Base-by-base conservation (phyloP, 805 yeast species). In the Myxozyma melibiosi region DNA sequence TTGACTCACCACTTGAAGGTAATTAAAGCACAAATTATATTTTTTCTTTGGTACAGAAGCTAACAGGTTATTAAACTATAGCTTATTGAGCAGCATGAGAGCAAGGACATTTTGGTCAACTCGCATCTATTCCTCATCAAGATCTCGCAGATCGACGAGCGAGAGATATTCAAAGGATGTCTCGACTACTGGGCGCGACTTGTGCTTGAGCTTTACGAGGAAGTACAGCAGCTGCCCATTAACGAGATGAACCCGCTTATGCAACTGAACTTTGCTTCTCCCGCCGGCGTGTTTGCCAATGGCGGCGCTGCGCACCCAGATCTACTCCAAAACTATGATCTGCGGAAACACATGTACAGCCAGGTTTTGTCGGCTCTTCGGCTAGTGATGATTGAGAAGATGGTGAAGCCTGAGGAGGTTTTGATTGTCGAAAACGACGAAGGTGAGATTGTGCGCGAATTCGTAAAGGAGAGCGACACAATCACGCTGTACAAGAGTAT, bases 391-490 rank as follows among this genome's bases (percentile, higher is more conserved):
- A 94, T 94, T 68, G 98, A 91, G 74, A 88, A 88, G 68, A 94
- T 94, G 99, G 99, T 89, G 1, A 84, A 96, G 72, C 99, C 99
- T 2, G 99, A 94, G 73, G 99, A 94, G 75, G 99, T 94, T 53
- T 79, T 94, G 55, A 83, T 94, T 75, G 97, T 91, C 49, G 98
- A 94, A 73, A 92, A 92, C 71, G 99, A 94, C 74, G 99, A 94
- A 75, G 99, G 99, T 66, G 99, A 94, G 76, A 92, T 94, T 72
- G 99, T 94, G 43, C 84, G 99, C 69, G 98, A 92, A 70, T 91
- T 92, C 64, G 97, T 92, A 55, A 90, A 89, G 70, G 99, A 94
- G 74, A 86, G 94, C 70, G 99, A 94, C 71, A 94, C 99, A 9
- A 94, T 94, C 68, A 96, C 90, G 65, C 78, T 94, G 61, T 94